Percentiles rank a stretch among this genome's conserved stretches.
Evolutionary conservation across 345 rosid species (phyloP).

Genomic region (Abelmoschus esculentus): DNA sequence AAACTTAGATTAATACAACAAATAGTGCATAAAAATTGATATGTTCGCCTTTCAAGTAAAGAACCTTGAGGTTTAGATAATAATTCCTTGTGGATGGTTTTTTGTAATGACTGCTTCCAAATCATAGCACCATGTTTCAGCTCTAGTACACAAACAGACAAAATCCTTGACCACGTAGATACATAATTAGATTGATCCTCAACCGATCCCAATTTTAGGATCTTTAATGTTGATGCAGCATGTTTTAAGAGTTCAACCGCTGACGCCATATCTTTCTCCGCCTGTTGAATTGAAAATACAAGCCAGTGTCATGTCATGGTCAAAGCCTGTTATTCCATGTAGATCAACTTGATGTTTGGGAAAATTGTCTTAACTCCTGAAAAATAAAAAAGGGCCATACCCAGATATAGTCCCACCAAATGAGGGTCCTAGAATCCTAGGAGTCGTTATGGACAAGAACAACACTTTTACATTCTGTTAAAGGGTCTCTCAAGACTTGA

Average conservation of each 20-base stretch:
- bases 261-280: constrained; percentile 43
- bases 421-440: background rate
- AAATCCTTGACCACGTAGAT: constrained; percentile 55
- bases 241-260: constrained; percentile 56
- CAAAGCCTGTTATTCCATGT: constrained; percentile 1
- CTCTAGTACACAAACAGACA: constrained; percentile 60
- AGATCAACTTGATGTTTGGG: background rate
- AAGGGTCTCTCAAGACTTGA: background rate
- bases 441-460: background rate
- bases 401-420: background rate
- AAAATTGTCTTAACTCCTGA: background rate
- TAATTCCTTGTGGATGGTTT: constrained; percentile 40
- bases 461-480: background rate
- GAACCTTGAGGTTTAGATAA: constrained; percentile 56
- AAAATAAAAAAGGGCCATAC: background rate
- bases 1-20: background rate
- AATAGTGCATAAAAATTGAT: background rate
- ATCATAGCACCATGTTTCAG: constrained; percentile 65
- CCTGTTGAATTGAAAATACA: constrained; percentile 39
- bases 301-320: background rate
- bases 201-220: constrained; percentile 45
- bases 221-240: constrained; percentile 37
- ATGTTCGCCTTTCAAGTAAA: background rate
- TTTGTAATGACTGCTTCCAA: constrained; percentile 56
- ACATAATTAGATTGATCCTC: constrained; percentile 49